phyloP scores from a whole-genome alignment of 495 filamentous ascomycete species.

The Xanthoparmelia taractica region DNA sequence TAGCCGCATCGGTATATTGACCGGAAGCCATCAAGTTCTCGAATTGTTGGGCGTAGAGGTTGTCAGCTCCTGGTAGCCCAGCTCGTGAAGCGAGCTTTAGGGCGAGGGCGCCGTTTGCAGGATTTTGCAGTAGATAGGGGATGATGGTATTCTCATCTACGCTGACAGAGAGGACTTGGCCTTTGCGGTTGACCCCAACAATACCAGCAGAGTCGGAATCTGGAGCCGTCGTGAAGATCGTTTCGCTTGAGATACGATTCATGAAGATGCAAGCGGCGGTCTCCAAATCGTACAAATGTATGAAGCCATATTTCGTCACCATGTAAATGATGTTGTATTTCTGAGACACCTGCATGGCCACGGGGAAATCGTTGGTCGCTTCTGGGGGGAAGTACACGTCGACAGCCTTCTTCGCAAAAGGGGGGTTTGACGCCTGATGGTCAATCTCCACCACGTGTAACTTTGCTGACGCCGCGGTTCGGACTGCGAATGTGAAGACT shows the following conservation, averaged over 20 bases:
- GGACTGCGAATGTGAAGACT: constrained; percentile 93
- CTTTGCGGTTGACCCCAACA: constrained; percentile 93
- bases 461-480: constrained; percentile 80
- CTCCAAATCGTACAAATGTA: constrained; percentile 96
- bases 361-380: constrained; percentile 92
- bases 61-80: constrained; percentile 88
- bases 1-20: constrained; percentile 81
- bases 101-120: constrained; percentile 81
- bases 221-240: constrained; percentile 87
- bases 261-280: constrained; percentile 98
- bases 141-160: constrained; percentile 87
- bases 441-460: constrained; percentile 98
- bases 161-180: constrained; percentile 87
- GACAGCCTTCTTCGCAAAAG: constrained; percentile 88
- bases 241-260: constrained; percentile 99
- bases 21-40: constrained; percentile 69
- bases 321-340: constrained; percentile 95
- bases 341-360: constrained; percentile 93
- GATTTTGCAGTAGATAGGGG: constrained; percentile 89
- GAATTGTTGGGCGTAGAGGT: constrained; percentile 88
- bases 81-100: constrained; percentile 93
- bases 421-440: constrained; percentile 76
- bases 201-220: constrained; percentile 81
- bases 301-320: constrained; percentile 98
- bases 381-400: constrained; percentile 97